Conservation (phyloP, 441 rosid species). For the Brassica hybrid region DNA sequence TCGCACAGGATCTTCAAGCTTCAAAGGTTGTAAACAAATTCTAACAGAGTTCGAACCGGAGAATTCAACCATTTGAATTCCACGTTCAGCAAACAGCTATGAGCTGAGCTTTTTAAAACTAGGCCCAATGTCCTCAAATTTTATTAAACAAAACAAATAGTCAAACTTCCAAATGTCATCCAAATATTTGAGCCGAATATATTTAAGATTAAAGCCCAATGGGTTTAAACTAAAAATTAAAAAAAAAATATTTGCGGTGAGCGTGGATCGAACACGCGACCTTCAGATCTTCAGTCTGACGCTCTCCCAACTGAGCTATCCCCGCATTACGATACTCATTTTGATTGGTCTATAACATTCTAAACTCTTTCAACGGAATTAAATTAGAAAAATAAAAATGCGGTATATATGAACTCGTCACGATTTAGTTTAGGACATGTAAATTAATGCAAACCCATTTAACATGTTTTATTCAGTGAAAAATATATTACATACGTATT, state of each 20-base stretch:
- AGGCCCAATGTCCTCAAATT: neutral
- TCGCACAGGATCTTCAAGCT: neutral
- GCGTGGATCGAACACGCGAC: conserved; percentile 84
- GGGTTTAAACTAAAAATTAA: too few relatives aligned
- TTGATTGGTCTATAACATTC: too few relatives aligned
- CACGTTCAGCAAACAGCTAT: neutral
- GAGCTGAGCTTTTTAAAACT: neutral
- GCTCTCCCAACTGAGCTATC: conserved; percentile 52
- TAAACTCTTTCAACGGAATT: too few relatives aligned
- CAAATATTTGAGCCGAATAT: too few relatives aligned
- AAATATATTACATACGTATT: neutral
- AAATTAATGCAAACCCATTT: too few relatives aligned
- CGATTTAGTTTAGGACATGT: too few relatives aligned
- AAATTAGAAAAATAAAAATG: too few relatives aligned
- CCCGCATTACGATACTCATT: conserved; percentile 16
- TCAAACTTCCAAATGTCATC: too few relatives aligned
- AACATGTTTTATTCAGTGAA: too few relatives aligned
- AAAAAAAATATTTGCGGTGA: conserved; percentile 58
- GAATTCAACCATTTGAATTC: conserved; percentile 86
- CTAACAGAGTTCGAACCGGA: conserved; percentile 9
- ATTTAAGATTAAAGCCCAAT: too few relatives aligned
- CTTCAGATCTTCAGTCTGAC: conserved; percentile 54
- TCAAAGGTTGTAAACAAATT: neutral
- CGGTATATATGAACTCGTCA: too few relatives aligned
- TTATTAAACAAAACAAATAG: too few relatives aligned